A percentile compares a stretch with the other conserved stretches of the same genome.
Evolutionary conservation across 345 rosid genomes (phyloP).

Genomic region (Syzygium aromaticum): DNA sequence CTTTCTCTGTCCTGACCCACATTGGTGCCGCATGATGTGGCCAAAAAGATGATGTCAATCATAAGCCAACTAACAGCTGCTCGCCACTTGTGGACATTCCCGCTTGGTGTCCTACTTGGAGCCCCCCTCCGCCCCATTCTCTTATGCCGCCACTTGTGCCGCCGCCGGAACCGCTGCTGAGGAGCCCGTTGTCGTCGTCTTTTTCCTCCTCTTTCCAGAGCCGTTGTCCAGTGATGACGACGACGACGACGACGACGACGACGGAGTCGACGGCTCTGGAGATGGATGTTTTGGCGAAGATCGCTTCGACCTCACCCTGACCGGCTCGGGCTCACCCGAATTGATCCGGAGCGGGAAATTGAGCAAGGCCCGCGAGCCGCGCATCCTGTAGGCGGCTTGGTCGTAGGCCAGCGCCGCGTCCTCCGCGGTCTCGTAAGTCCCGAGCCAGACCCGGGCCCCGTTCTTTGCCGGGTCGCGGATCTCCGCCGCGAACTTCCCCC

Average conservation of each 20-base stretch:
- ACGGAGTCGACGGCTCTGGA: conserved; percentile 32
- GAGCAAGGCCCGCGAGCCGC: conserved; percentile 17
- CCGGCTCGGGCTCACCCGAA: conserved; percentile 63
- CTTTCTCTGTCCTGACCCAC: not conserved
- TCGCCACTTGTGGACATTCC: conserved; percentile 21
- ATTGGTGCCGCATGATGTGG: not conserved
- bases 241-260: conserved; percentile 8
- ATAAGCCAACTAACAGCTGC: conserved; percentile 10
- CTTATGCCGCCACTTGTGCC: not conserved
- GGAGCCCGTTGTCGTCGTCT: not conserved
- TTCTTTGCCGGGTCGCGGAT: conserved; percentile 15
- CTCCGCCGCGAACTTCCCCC: conserved; percentile 29
- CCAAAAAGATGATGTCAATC: not conserved
- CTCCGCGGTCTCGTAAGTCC: conserved; percentile 16
- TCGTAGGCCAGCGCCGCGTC: conserved; percentile 20
- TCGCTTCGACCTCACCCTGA: conserved; percentile 70
- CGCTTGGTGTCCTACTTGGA: conserved; percentile 22
- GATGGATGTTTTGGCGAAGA: conserved; percentile 54
- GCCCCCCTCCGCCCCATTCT: not conserved
- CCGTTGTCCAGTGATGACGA: conserved; percentile 25
- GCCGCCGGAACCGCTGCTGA: not conserved
- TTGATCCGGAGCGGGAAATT: conserved; percentile 11
- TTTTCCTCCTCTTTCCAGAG: conserved; percentile 39
- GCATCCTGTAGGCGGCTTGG: conserved; percentile 15
- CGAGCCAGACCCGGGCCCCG: conserved; percentile 22